Percentiles rank a stretch among this genome's conserved stretches.
Evolutionary conservation across 2,329 filamentous ascomycete species (phyloP).

Genomic region (Penicillium sp.): DNA sequence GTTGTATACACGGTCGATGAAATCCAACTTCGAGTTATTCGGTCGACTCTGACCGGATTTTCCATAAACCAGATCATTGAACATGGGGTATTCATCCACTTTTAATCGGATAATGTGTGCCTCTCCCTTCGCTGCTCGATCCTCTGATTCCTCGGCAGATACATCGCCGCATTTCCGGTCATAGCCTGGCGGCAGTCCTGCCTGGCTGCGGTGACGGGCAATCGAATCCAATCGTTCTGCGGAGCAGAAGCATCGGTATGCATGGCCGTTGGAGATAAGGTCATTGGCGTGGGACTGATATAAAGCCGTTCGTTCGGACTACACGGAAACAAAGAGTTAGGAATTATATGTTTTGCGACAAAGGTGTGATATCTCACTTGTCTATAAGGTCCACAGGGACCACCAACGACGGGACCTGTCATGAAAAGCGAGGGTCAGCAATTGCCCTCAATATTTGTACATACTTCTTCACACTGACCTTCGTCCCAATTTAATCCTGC

Average conservation of each 20-base stretch:
- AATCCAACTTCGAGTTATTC: slow-evolving; percentile 45
- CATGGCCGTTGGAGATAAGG: slow-evolving; percentile 67
- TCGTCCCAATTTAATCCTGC: slow-evolving; percentile 91
- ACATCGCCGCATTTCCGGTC: slow-evolving; percentile 72
- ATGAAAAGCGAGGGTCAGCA: slow-evolving; percentile 1
- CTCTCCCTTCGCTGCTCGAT: slow-evolving; percentile 67
- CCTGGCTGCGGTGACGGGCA: slow-evolving; percentile 60
- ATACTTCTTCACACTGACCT: slow-evolving; percentile 48
- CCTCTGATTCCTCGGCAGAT: slow-evolving; percentile 63
- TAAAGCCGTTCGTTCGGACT: slow-evolving; percentile 74
- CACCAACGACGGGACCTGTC: slow-evolving; percentile 72
- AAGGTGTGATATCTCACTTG: slow-evolving; percentile 54
- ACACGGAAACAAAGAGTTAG: neutral
- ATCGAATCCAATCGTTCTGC: slow-evolving; percentile 66
- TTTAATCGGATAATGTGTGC: slow-evolving; percentile 74
- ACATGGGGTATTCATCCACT: slow-evolving; percentile 61
- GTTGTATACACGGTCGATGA: slow-evolving; percentile 57
- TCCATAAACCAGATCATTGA: slow-evolving; percentile 79
- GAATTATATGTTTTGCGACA: neutral
- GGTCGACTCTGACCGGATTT: slow-evolving; percentile 51
- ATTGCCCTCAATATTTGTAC: slow-evolving; percentile 2
- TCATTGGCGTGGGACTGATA: slow-evolving; percentile 70
- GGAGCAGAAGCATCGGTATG: slow-evolving; percentile 92
- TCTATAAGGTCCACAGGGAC: slow-evolving; percentile 79
- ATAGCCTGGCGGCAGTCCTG: slow-evolving; percentile 60